Conservation (phyloP, 805 yeast genomes). For the Zygotorulaspora chibaensis region DNA sequence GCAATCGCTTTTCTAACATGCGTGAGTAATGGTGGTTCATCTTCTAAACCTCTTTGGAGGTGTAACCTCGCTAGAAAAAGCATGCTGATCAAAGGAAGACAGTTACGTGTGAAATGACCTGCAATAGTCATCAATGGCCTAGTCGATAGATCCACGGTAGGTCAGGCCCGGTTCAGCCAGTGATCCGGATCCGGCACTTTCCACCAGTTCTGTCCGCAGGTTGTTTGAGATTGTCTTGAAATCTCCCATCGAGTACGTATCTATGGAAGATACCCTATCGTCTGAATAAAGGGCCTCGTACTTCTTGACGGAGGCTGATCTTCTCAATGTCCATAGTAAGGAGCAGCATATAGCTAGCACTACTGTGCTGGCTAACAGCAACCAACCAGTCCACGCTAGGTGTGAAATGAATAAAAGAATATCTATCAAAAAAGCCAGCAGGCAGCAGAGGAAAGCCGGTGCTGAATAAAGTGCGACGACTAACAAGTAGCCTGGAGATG, state of each 20-base stretch:
- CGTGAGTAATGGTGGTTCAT: too few relatives aligned
- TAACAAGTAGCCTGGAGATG: conserved; percentile 43
- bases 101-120: too few relatives aligned
- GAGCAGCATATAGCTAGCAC: conserved; percentile 61
- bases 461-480: conserved; percentile 54
- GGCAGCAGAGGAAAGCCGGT: conserved; percentile 62
- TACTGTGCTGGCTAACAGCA: conserved; percentile 64
- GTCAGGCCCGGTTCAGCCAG: conserved; percentile 6
- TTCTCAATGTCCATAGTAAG: conserved; percentile 64
- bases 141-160: conserved; percentile 2
- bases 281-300: conserved; percentile 18
- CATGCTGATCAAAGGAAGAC: too few relatives aligned
- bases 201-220: not conserved
- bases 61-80: not conserved
- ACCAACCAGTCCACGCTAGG: conserved; percentile 83
- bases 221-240: not conserved
- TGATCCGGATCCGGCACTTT: not conserved
- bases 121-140: too few relatives aligned
- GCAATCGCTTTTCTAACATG: not conserved
- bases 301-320: conserved; percentile 46
- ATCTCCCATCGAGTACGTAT: conserved; percentile 17
- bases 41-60: not conserved
- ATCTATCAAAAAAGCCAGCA: conserved; percentile 79
- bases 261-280: conserved; percentile 8
- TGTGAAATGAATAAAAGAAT: conserved; percentile 71